phyloP scores from a whole-genome alignment of 2,329 filamentous ascomycete genomes.

The Lachnellula hyalina region DNA sequence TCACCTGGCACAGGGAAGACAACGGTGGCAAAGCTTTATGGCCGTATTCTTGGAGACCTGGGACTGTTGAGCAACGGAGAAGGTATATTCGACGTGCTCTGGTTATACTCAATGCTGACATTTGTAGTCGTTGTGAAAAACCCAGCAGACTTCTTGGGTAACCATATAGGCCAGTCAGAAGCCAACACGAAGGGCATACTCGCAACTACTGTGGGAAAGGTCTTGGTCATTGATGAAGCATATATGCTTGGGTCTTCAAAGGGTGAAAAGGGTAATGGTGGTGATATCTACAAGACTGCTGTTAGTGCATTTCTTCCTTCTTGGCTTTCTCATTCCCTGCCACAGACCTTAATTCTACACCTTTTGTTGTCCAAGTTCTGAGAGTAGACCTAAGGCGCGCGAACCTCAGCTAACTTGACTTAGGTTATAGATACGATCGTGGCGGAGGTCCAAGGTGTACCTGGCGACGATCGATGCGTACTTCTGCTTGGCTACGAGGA shows the following conservation, averaged over 20 bases:
- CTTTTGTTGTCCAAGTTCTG: too few relatives aligned
- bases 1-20: slow-evolving; percentile 74
- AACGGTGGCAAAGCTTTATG: slow-evolving; percentile 68
- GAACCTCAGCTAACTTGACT: too few relatives aligned
- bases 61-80: slow-evolving; percentile 64
- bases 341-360: too few relatives aligned
- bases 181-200: slow-evolving; percentile 67
- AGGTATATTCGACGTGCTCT: slow-evolving; percentile 37
- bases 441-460: slow-evolving; percentile 62
- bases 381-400: too few relatives aligned
- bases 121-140: slow-evolving; percentile 61
- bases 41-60: slow-evolving; percentile 60
- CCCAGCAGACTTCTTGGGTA: slow-evolving; percentile 67
- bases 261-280: slow-evolving; percentile 30
- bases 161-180: slow-evolving; percentile 60
- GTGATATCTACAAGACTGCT: slow-evolving; percentile 52
- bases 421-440: slow-evolving; percentile 69
- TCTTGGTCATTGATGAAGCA: slow-evolving; percentile 76
- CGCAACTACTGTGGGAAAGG: slow-evolving; percentile 61
- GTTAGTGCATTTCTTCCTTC: slow-evolving; percentile 44
- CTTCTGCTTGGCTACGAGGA: slow-evolving; percentile 65
- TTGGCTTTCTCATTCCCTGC: too few relatives aligned
- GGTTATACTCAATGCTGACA: background rate
- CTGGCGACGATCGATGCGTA: slow-evolving; percentile 68
- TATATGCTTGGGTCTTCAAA: slow-evolving; percentile 54